Base-by-base conservation (phyloP, 768 basidiomycete genomes). In the Fistulinella prunicolor region DNA sequence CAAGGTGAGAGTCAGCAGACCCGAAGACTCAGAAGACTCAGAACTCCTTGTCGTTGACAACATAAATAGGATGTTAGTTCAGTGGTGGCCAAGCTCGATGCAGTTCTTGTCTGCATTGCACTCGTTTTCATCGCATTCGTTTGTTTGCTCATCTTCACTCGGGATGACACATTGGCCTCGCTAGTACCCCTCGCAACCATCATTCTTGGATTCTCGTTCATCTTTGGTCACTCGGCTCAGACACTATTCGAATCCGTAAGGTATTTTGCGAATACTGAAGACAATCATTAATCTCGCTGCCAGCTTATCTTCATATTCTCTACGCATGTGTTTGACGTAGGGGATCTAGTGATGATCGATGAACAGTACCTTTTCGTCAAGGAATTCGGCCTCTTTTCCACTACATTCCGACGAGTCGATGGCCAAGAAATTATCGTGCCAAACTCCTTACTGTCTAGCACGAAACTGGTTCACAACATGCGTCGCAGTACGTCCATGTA, bases 291-390 rank as follows among this genome's bases (percentile, higher is more conserved):
- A 53, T n/a, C 20, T 14, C 29, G 3, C 40, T 9, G 23, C 4
- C 42, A 87, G 86, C 76, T 90, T 19, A 85, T 90, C 58, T 90
- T 90, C 70, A 89, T 89, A 49, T 89, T 89, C 64, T 85, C 84
- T 1, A 89, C 88, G 0, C 89, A 90, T 60, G 84, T 87, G n/a
- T 90, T 86, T 55, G 87, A 89, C 61, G 84, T 90, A 7, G 88
- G 88, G 7, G 88, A 91, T 57, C 67, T 89, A 24, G 83, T 90
- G 7, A 79, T 90, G 76, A 89, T 91, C 53, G 89, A 90, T 58
- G 81, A 49, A 2, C 56, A 55, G 26, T 67, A 67, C 39, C 62
- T 67, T 24, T 28, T 61, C 38, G 88, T 90, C 35, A 77, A 80
- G 44, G 88, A 91, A 60, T 90, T 88, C 59, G 88, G 88, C 19